A percentile compares a stretch with the other conserved stretches of the same genome.
Conservation (phyloP, 768 basidiomycete species). For the Zangia roseola region DNA sequence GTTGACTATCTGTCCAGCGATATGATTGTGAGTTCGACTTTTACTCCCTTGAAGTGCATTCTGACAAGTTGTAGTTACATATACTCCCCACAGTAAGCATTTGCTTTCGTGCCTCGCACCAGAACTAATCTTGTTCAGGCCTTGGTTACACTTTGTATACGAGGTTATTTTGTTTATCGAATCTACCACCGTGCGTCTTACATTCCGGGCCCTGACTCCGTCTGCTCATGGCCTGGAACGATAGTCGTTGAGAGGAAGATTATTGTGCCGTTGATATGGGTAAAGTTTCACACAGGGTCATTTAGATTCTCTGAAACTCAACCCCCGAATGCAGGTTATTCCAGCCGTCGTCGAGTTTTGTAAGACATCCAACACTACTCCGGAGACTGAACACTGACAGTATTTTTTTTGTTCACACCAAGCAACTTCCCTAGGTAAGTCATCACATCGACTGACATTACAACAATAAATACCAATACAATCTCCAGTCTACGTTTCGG, state of each 20-base stretch:
- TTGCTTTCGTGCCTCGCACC: background rate
- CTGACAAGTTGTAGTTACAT: background rate
- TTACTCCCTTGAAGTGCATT: no score
- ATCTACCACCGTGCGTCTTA: background rate
- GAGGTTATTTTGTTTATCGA: slow-evolving; percentile 1
- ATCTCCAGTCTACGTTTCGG: background rate
- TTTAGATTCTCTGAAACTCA: background rate
- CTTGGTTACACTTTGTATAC: background rate
- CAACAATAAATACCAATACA: no score
- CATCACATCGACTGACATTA: background rate
- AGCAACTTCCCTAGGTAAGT: background rate
- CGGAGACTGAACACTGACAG: no score
- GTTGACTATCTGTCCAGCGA: background rate
- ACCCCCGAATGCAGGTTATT: background rate
- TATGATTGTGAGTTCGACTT: background rate
- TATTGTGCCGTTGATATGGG: background rate
- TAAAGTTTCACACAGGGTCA: background rate
- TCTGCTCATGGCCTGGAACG: no score
- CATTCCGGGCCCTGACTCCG: no score
- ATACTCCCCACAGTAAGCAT: background rate
- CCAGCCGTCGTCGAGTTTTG: background rate
- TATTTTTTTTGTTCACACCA: no score
- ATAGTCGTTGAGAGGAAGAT: background rate
- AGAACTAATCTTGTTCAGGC: background rate
- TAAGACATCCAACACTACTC: background rate